Base-by-base conservation (phyloP, 805 yeast genomes). In the Barnettozyma vustinii region DNA sequence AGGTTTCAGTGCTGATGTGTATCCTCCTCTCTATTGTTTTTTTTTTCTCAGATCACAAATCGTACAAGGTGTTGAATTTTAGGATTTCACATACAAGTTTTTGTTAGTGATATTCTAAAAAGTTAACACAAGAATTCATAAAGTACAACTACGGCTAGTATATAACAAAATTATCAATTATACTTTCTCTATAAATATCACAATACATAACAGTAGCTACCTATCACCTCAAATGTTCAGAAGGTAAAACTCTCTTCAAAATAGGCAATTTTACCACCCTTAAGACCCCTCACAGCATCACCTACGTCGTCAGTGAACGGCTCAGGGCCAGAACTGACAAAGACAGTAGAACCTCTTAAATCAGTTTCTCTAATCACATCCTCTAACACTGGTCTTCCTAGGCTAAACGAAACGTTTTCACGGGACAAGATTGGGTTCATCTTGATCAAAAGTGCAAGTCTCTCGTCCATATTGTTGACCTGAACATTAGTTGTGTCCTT, bases 311-410 rank as follows among this genome's bases (percentile, higher is more conserved):
- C 90, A 52, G 74, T 81, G 70, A 83, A 75, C 2, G 65, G 37
- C 9, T 75, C 71, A 40, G 84, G 87, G 3, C 90, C 90, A 68
- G 89, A 83, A 13, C 79, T 69, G 15, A 82, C 65, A 42, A 84
- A 58, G 66, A 2, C 76, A 71, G 49, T 74, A 53, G 39, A 81
- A 63, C 9, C 77, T 73, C 4, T 45, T n/a, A 69, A 57, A 21
- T 54, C 55, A 5, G 47, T 53, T 18, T 37, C 33, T 33, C 48
- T 39, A 5, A 58, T 54, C 20, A 57, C 36, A 1, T 43, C 42
- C 0, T 41, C 15, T 2, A 51, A 32, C 15, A 32, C 18, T 12
- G 60, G 60, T 55, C 54, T 57, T 46, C 23, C 40, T 2, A 37
- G 18, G 1, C 40, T 10, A 30, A 55, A 21, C n/a, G 13, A 33